phyloP scores from a whole-genome alignment of 768 basidiomycete species.

The Tephrocybe sp. region DNA sequence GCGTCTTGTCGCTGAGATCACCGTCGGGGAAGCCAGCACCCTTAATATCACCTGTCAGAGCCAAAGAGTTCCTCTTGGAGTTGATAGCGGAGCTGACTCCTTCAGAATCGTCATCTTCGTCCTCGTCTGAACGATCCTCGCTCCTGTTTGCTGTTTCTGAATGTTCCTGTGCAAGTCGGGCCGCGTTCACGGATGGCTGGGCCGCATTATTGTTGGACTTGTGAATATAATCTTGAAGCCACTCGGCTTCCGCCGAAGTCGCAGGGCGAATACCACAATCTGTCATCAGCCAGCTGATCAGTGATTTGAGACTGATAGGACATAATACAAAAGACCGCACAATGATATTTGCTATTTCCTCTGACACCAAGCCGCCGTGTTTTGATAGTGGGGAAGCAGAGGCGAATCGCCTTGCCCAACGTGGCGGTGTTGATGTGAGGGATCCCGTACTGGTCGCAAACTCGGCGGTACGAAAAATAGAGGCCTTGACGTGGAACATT shows the following conservation, averaged over 20 bases:
- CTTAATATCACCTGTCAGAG: slow-evolving; percentile 65
- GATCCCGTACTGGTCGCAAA: slow-evolving; percentile 91
- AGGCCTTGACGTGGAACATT: slow-evolving; percentile 93
- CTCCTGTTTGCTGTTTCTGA: slow-evolving; percentile 57
- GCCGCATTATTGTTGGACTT: slow-evolving; percentile 87
- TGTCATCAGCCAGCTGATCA: slow-evolving; percentile 37
- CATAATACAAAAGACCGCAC: slow-evolving; percentile 47
- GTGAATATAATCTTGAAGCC: slow-evolving; percentile 89
- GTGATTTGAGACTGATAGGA: slow-evolving; percentile 29
- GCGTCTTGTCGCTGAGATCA: slow-evolving; percentile 83
- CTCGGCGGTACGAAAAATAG: slow-evolving; percentile 88
- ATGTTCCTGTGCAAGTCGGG: slow-evolving; percentile 68
- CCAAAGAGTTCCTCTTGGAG: slow-evolving; percentile 75
- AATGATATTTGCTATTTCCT: slow-evolving; percentile 97
- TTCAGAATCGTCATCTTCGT: slow-evolving; percentile 86
- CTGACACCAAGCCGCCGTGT: slow-evolving; percentile 89
- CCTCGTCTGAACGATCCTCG: slow-evolving; percentile 79
- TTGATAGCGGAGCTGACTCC: slow-evolving; percentile 58
- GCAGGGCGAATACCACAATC: slow-evolving; percentile 93
- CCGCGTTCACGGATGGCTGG: slow-evolving; percentile 73
- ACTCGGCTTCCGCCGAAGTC: slow-evolving; percentile 89
- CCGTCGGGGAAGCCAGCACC: slow-evolving; percentile 48
- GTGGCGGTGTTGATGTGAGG: slow-evolving; percentile 96
- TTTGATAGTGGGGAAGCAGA: slow-evolving; percentile 94
- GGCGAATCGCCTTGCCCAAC: slow-evolving; percentile 90